Conservation (phyloP, 495 filamentous ascomycete genomes). For the Penicillium arizonense region DNA sequence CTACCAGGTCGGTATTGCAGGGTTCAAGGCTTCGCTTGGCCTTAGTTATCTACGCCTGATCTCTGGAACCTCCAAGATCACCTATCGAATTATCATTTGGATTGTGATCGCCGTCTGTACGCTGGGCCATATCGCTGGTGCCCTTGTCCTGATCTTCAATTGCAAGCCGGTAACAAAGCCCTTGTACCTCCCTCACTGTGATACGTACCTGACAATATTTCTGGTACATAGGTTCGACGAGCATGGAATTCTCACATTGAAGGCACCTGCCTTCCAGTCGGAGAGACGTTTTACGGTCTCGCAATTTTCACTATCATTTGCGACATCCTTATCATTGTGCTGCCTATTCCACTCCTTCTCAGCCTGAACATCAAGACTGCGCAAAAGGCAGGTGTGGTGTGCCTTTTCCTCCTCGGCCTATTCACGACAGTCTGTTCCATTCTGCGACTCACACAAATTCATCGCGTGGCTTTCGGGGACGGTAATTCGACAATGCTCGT, state of each 20-base stretch:
- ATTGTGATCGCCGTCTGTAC: conserved; percentile 41
- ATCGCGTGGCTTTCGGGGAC: conserved; percentile 46
- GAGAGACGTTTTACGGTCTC: conserved; percentile 51
- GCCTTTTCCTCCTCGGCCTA: conserved; percentile 55
- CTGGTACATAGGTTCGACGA: conserved; percentile 34
- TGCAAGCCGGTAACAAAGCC: conserved; percentile 44
- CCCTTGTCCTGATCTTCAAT: conserved; percentile 51
- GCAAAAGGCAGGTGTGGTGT: conserved; percentile 53
- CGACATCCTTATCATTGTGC: conserved; percentile 51
- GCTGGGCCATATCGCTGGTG: conserved; percentile 47
- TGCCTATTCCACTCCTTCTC: conserved; percentile 54
- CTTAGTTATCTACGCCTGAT: conserved; percentile 55
- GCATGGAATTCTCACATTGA: conserved; percentile 42
- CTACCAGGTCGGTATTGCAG: conserved; percentile 56
- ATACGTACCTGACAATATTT: not conserved
- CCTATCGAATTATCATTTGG: conserved; percentile 51
- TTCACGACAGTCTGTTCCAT: conserved; percentile 59
- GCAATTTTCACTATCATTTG: conserved; percentile 52
- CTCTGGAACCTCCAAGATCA: conserved; percentile 41
- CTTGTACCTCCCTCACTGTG: not conserved
- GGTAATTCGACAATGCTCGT: conserved; percentile 60
- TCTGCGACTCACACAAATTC: conserved; percentile 53
- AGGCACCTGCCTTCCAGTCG: conserved; percentile 50
- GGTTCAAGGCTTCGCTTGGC: conserved; percentile 60
- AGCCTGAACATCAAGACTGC: conserved; percentile 46